Base-by-base conservation (phyloP, 75 land plant genomes). In the Pinus taeda region DNA sequence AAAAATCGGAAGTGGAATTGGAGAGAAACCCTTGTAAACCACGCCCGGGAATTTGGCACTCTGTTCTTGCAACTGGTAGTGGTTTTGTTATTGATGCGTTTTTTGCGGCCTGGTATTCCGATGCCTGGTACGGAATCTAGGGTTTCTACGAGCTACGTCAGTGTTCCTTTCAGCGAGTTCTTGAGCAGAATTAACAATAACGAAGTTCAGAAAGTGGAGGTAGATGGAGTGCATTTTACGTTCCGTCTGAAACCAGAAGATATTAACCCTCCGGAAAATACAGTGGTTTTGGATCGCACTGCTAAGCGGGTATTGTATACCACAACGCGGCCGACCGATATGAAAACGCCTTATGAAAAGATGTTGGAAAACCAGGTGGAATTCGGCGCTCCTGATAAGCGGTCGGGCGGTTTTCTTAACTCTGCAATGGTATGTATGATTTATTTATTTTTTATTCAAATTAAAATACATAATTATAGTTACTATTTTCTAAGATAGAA, bases 351-450 rank as follows among this genome's bases (percentile, higher is more conserved):
- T 1, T 97, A 97, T 30, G 89, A 92, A 75, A 94, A 95, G 87
- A 94, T 97, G 99, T 75, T 91, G 21, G 95, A 95, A 62, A 95
- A 97, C 80, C 83, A 79, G 13, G 99, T 97, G 22, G 93, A 91
- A 78, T 97, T 97, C 65, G 98, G 99, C 22, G 94, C 98, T 2
- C 95, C 98, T 3, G 99, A 97, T 78, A 97, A 90, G 88, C 82
- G 99, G 69, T 95, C 99, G 18, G 89, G 91, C 20, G 90, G 95
- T 14, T 90, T 94, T 77, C 75, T 94, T 59, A 92, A 92, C 59
- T 91, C 99, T 20, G 90, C 92, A 60, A 72, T 93, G 55, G 55
- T 49, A 9, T 9, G 55, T 49, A 49, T 49, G 12, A 49, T 49
- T 9, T 49, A 49, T 49, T 49, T 9, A 11, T 9, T 49, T 9